phyloP scores from a whole-genome alignment of 129 eudicot genomes.

The Rutidosis leptorrhynchoides region DNA sequence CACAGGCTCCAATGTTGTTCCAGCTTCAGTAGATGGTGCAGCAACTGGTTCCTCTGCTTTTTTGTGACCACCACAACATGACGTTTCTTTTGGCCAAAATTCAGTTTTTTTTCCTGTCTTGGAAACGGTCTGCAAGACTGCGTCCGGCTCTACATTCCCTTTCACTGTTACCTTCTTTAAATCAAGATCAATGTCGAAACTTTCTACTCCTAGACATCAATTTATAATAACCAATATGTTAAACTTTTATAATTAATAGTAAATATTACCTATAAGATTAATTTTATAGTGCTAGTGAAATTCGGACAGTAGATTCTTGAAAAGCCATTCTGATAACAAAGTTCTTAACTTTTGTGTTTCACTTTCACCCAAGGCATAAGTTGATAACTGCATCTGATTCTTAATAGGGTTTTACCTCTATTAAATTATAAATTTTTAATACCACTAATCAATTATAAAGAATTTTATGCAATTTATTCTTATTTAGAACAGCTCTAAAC shows the following conservation, averaged over 20 bases:
- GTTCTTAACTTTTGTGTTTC: conserved; percentile 12
- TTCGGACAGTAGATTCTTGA: background rate
- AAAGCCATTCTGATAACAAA: conserved; percentile 14
- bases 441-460: too few relatives aligned
- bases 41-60: conserved; percentile 28
- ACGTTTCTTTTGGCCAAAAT: conserved; percentile 65
- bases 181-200: conserved; percentile 69
- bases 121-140: conserved; percentile 83
- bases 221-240: background rate
- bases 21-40: conserved; percentile 16
- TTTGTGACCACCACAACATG: conserved; percentile 34
- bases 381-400: background rate
- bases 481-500: too few relatives aligned
- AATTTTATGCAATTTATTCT: too few relatives aligned
- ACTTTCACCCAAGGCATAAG: background rate
- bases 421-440: too few relatives aligned
- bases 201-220: conserved; percentile 59
- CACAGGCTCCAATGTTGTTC: conserved; percentile 9
- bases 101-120: conserved; percentile 84
- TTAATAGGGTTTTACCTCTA: background rate
- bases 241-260: background rate
- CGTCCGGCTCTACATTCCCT: conserved; percentile 84
- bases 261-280: background rate
- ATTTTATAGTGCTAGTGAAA: background rate
- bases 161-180: conserved; percentile 87